Evolutionary conservation across 495 filamentous ascomycete species (phyloP), one percentile per base, ranked within the genome.

Genomic region (Viridothelium virens): DNA sequence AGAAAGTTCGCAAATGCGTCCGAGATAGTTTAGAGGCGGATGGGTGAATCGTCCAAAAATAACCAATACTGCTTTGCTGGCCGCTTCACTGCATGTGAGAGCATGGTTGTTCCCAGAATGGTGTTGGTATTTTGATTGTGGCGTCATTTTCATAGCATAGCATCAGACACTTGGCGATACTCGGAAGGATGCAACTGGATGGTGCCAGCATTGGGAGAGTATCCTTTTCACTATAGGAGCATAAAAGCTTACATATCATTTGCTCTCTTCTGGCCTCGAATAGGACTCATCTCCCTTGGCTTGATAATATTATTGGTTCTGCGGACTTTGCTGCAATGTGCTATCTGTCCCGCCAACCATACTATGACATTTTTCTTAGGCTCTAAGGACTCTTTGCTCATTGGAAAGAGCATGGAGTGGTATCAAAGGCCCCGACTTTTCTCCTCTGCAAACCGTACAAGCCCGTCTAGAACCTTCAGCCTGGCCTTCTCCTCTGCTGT

Each of bases 401-500:
- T 25, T 25, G 25, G 25, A 25, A 25, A 25, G 25, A 25, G 25
- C 25, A 25, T 25, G 0, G 25, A 25, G 25, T 25, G 25, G 25
- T 1, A 59, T 59, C 53, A 59, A 34, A 59, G 53, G 18, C 25
- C 14, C 31, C 53, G 53, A 14, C 14, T 59, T 14, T 36, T 59
- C 5, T 59, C 53, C 61, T 84, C 82, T 56, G 86, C 82, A 48
- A 83, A 76, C 73, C 79, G 79, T 46, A 85, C 85, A 65, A 98
- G 72, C 62, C 84, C 81, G 66, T 97, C 92, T 61, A 98, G 86
- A 73, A 97, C 91, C 65, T 84, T 88, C 11, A 78, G 77, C 67
- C 95, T 81, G 37, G 91, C 91, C 73, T 88, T 92, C 70, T 96
- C 94, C 81, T 97, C 94, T 0, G 89, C 88, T 18, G 95, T 96